Conservation (phyloP, 2,329 filamentous ascomycete species). For the Domatiomyces catenatus region DNA sequence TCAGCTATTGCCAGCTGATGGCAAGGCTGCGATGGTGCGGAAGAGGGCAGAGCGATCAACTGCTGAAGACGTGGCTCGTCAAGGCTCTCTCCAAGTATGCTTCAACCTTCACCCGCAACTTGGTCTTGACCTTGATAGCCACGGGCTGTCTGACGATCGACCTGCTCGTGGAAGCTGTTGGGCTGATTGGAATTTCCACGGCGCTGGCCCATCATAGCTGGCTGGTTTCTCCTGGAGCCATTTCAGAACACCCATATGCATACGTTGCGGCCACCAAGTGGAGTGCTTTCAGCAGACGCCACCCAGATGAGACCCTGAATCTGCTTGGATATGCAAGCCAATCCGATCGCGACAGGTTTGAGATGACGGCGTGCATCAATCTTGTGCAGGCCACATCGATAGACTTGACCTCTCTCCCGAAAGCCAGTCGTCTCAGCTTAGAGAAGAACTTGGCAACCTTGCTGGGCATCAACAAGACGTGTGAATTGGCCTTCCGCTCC, state of each 20-base stretch:
- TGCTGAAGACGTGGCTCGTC: slow-evolving; percentile 30
- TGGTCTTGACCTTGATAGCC: slow-evolving; percentile 28
- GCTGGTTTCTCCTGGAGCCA: background rate
- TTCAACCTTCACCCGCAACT: slow-evolving; percentile 20
- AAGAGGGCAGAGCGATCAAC: slow-evolving; percentile 28
- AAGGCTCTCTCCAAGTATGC: slow-evolving; percentile 23
- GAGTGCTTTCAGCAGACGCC: background rate
- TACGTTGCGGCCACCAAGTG: background rate
- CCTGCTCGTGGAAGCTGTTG: slow-evolving; percentile 21
- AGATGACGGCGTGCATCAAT: background rate
- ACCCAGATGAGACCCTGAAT: background rate
- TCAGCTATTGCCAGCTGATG: slow-evolving; percentile 26
- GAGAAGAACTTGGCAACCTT: background rate
- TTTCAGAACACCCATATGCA: background rate
- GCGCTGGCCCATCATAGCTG: background rate
- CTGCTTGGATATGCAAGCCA: background rate
- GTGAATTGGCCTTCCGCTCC: slow-evolving; percentile 18
- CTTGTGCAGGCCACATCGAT: slow-evolving; percentile 4
- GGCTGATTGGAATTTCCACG: background rate
- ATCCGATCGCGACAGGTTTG: background rate
- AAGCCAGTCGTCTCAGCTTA: background rate
- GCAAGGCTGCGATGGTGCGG: slow-evolving; percentile 30
- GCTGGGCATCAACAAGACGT: slow-evolving; percentile 11
- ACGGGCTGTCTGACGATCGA: slow-evolving; percentile 31
- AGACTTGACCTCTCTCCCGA: background rate